Conservation (phyloP, 148 eudicot genomes). For the Chenopodium formosanum region DNA sequence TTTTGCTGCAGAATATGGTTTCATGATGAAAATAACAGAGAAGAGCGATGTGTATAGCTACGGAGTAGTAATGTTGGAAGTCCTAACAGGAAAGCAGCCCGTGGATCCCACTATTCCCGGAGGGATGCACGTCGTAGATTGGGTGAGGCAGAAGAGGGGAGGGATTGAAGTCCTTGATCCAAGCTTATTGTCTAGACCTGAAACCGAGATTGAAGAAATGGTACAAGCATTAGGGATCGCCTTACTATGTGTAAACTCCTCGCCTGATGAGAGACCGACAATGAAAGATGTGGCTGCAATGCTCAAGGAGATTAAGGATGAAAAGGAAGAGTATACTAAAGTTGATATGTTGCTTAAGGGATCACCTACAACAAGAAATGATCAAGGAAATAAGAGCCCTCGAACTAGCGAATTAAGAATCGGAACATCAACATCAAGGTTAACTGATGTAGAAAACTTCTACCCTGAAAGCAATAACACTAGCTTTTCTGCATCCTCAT, state of each 20-base stretch:
- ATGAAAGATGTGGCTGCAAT: slow-evolving; percentile 90
- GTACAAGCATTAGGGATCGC: slow-evolving; percentile 74
- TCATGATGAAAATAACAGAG: slow-evolving; percentile 81
- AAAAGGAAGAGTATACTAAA: slow-evolving; percentile 60
- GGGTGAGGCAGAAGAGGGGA: slow-evolving; percentile 60
- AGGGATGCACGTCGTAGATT: slow-evolving; percentile 72
- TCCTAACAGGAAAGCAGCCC: slow-evolving; percentile 84
- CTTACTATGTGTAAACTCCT: slow-evolving; percentile 55
- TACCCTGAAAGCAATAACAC: slow-evolving; percentile 45
- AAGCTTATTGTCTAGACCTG: slow-evolving; percentile 44
- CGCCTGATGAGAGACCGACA: slow-evolving; percentile 70
- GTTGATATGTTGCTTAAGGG: slow-evolving; percentile 50
- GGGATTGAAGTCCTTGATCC: slow-evolving; percentile 57
- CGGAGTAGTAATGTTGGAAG: slow-evolving; percentile 79
- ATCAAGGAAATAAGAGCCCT: slow-evolving; percentile 22
- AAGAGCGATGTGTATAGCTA: slow-evolving; percentile 89
- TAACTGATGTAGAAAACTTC: slow-evolving; percentile 26
- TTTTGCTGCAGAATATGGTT: slow-evolving; percentile 63
- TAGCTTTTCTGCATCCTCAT: slow-evolving; percentile 72
- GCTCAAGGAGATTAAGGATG: slow-evolving; percentile 79
- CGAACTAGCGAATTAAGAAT: slow-evolving; percentile 27
- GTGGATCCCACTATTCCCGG: slow-evolving; percentile 87
- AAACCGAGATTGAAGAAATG: slow-evolving; percentile 72
- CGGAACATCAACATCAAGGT: slow-evolving; percentile 38
- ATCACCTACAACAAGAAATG: slow-evolving; percentile 21